Evolutionary conservation across 2,329 filamentous ascomycete genomes (phyloP).

Genomic region (Neopestalotiopsis clavispora): DNA sequence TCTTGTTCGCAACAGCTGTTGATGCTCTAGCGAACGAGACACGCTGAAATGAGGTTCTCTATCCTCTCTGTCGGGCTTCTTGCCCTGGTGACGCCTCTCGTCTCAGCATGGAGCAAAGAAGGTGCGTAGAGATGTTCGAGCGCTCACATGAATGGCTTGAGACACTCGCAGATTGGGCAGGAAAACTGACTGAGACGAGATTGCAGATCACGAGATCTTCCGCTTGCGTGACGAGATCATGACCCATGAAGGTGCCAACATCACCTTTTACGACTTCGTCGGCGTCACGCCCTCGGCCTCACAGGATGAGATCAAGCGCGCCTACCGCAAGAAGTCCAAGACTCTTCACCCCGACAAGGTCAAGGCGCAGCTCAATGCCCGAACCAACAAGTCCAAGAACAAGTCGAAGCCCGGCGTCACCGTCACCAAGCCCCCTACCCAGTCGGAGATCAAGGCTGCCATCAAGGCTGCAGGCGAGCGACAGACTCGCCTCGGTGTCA

Average conservation of each 20-base stretch:
- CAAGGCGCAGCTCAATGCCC: conserved; percentile 78
- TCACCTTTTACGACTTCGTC: conserved; percentile 95
- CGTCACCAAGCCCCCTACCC: conserved; percentile 72
- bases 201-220: conserved; percentile 94
- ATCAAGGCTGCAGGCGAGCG: conserved; percentile 82
- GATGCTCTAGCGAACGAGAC: not conserved
- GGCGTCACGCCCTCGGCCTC: conserved; percentile 75
- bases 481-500: conserved; percentile 82
- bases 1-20: not conserved
- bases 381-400: conserved; percentile 63
- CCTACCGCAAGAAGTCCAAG: conserved; percentile 86
- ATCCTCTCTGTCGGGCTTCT: conserved; percentile 72
- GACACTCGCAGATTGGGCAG: not conserved
- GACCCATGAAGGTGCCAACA: conserved; percentile 73
- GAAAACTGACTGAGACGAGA: conserved; percentile 12
- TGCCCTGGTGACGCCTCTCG: conserved; percentile 68
- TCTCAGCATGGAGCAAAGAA: conserved; percentile 85
- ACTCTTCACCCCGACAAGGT: conserved; percentile 95
- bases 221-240: conserved; percentile 87
- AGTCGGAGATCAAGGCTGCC: conserved; percentile 77
- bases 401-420: conserved; percentile 64
- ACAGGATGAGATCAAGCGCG: conserved; percentile 90
- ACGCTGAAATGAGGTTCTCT: conserved; percentile 73
- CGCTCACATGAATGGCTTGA: conserved; percentile 1
- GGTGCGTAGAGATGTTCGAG: conserved; percentile 52